phyloP scores from a whole-genome alignment of 164 flowering plant species.

The Hamamelis virginiana region DNA sequence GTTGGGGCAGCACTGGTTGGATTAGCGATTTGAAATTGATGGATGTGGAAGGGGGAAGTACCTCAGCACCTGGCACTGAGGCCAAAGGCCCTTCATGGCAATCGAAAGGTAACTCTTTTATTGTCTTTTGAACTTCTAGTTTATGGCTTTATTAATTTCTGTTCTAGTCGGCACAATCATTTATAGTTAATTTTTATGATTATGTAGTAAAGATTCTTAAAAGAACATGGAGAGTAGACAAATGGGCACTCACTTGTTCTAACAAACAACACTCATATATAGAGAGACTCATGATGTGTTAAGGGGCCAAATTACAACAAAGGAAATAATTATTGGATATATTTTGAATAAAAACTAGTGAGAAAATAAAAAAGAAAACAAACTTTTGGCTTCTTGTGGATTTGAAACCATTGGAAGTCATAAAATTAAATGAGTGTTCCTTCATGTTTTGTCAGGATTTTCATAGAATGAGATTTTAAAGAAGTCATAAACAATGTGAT shows the following conservation, averaged over 20 bases:
- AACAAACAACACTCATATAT: not conserved
- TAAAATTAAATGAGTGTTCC: too few species aligned
- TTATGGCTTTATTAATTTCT: too few species aligned
- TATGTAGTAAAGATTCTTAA: not conserved
- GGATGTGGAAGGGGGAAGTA: slow-evolving; percentile 29
- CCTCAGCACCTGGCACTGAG: slow-evolving; percentile 8
- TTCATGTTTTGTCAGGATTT: too few species aligned
- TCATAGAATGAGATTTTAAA: too few species aligned
- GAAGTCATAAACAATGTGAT: too few species aligned
- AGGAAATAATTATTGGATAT: too few species aligned
- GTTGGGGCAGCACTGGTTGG: not conserved
- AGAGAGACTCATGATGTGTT: not conserved
- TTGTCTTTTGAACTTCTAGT: not conserved
- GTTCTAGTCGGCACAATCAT: not conserved
- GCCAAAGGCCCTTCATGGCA: slow-evolving; percentile 18
- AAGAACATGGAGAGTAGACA: not conserved
- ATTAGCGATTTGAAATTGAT: slow-evolving; percentile 10
- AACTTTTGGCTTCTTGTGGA: too few species aligned
- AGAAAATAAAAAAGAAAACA: too few species aligned
- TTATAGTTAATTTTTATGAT: not conserved
- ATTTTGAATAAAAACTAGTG: too few species aligned
- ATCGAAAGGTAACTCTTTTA: slow-evolving; percentile 16
- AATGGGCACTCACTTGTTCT: not conserved
- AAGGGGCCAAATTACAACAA: too few species aligned
- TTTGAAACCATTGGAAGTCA: too few species aligned